Evolutionary conservation across 148 eudicot species (phyloP).

Genomic region (Amaranthus cruentus): DNA sequence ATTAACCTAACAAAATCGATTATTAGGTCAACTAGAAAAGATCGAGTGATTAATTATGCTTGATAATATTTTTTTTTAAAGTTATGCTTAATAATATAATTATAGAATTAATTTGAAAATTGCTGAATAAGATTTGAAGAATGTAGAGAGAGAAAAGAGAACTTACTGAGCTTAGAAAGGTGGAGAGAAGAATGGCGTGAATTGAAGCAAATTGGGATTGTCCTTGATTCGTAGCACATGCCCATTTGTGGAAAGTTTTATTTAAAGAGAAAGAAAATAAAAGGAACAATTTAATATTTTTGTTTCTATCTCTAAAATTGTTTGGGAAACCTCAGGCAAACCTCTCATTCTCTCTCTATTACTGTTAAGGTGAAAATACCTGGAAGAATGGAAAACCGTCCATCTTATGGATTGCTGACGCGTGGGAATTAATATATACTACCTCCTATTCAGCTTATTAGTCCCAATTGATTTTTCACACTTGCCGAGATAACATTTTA

Average conservation of each 20-base stretch:
- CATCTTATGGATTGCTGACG: conserved; percentile 14
- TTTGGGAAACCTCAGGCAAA: not conserved
- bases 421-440: not conserved
- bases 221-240: conserved; percentile 19
- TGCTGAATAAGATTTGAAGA: conserved; percentile 15
- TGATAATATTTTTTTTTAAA: no score
- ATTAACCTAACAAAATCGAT: not conserved
- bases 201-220: conserved; percentile 2
- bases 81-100: no score
- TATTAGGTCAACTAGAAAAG: no score
- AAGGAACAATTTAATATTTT: not conserved
- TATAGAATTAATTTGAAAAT: no score
- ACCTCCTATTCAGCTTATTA: not conserved
- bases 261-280: not conserved
- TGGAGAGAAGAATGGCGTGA: not conserved
- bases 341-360: not conserved
- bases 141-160: conserved; percentile 9
- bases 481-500: no score
- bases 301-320: not conserved
- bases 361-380: not conserved
- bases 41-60: no score
- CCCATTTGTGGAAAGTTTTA: conserved; percentile 31
- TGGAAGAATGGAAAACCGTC: conserved; percentile 1
- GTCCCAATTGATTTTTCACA: no score
- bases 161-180: conserved; percentile 33